Base-by-base conservation (phyloP, 1,284 basidiomycete genomes). In the Ceratobasidium sp. region DNA sequence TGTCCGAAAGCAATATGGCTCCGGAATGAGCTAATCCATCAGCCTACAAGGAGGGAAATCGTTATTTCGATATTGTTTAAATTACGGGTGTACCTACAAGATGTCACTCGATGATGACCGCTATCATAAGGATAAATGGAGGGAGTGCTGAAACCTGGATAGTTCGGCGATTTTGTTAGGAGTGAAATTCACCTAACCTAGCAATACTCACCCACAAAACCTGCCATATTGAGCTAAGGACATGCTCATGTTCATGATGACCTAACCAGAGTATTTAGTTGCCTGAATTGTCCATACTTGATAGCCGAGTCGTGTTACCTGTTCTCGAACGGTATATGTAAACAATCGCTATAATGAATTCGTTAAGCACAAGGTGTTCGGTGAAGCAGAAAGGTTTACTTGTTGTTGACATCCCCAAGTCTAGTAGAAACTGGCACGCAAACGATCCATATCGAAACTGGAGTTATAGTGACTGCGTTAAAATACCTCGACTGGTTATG, bases 121-220 rank as follows among this genome's bases (percentile, higher is more conserved):
- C 41, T 21, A 53, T 53, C 62, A 65, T 50, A 26, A 65, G 36
- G 28, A 65, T 34, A 23, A 36, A 45, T n/a, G 62, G 62, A n/a
- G n/a, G n/a, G n/a, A 50, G 43, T 34, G 62, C 62, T 21, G 62
- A 65, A 21, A 32, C 16, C 60, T 62, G 18, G 5, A 28, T 41
- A n/a, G n/a, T n/a, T n/a, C n/a, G n/a, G n/a, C n/a, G n/a, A n/a
- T n/a, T n/a, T n/a, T n/a, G n/a, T n/a, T n/a, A n/a, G n/a, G n/a
- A n/a, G n/a, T n/a, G n/a, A 16, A 30, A 6, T 32, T 32, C 16
- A 26, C 5, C 18, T 8, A 14, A 14, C n/a, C 14, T 32, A 57
- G 16, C 53, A 57, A 57, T 18, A 32, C 41, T 18, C 28, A 62
- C 62, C 62, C 62, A 65, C 21, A 39, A 52, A 52, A 65, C 48